phyloP scores from a whole-genome alignment of 176 grass and related monocot genomes.

The Triticum timopheevii region DNA sequence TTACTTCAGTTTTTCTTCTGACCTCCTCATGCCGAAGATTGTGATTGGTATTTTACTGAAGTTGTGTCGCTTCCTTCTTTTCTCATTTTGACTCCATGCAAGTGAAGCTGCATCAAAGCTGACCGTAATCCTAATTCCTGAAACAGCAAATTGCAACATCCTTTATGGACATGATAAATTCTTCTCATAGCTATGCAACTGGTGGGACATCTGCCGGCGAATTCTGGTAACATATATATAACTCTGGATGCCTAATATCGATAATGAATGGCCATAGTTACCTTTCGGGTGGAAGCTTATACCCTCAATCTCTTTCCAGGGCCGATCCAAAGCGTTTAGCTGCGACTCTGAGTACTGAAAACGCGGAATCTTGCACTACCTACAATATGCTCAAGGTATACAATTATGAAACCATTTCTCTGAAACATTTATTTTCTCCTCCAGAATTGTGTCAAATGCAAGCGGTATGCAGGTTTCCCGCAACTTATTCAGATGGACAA shows the following conservation, averaged over 20 bases:
- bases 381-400: slow-evolving; percentile 98
- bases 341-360: slow-evolving; percentile 64
- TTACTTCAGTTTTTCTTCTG: not conserved
- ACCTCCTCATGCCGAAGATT: not conserved
- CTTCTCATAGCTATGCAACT: slow-evolving; percentile 89
- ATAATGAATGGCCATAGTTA: not conserved
- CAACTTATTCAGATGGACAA: slow-evolving; percentile 97
- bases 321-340: slow-evolving; percentile 78
- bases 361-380: slow-evolving; percentile 92
- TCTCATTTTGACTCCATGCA: slow-evolving; percentile 8
- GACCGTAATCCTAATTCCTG: slow-evolving; percentile 24
- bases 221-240: slow-evolving; percentile 64
- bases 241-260: not conserved
- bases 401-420: slow-evolving; percentile 5
- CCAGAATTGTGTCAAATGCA: slow-evolving; percentile 1
- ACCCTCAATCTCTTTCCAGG: slow-evolving; percentile 42
- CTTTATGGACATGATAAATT: slow-evolving; percentile 96
- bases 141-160: slow-evolving; percentile 71
- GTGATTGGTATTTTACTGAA: not conserved
- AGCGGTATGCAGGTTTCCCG: slow-evolving; percentile 57
- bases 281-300: not conserved
- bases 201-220: slow-evolving; percentile 91
- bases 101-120: slow-evolving; percentile 17
- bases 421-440: not conserved
- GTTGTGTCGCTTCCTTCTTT: not conserved